These are phyloP conservation scores for Berkeleyomyces basicola DNA, from an alignment of 2,329 filamentous ascomycete species.

Conservation along the genomic window DNA sequence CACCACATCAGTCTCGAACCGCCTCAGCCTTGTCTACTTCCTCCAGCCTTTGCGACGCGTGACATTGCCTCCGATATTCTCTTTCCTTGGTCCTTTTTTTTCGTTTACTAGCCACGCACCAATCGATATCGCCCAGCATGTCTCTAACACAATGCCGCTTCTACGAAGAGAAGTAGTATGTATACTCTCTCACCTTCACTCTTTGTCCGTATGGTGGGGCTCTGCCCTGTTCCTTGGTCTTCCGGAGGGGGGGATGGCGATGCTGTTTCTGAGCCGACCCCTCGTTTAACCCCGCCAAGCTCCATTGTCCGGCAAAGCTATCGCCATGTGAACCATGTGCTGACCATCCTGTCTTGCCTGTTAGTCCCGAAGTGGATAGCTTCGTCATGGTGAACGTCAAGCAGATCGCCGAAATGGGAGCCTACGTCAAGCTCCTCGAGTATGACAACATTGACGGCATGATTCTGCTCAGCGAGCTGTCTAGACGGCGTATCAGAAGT, in stretches of 20 bases:
- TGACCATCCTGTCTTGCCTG: conserved; percentile 9
- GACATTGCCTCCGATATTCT: not conserved
- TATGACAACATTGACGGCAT: conserved; percentile 99
- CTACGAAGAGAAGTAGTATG: conserved; percentile 78
- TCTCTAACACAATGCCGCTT: conserved; percentile 93
- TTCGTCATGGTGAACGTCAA: conserved; percentile 99
- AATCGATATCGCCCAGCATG: conserved; percentile 45
- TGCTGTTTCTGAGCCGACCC: not conserved
- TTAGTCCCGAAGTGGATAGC: conserved; percentile 78
- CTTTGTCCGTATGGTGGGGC: not conserved
- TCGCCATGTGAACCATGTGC: not conserved
- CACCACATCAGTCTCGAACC: not conserved
- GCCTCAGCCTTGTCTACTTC: conserved; percentile 11
- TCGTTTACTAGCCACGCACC: not conserved
- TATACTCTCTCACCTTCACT: conserved; percentile 13
- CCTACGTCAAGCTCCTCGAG: conserved; percentile 97
- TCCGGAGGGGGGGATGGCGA: not conserved
- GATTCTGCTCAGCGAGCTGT: conserved; percentile 96
- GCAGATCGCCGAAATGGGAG: conserved; percentile 99
- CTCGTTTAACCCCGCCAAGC: too few relatives aligned
- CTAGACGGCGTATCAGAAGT: conserved; percentile 90
- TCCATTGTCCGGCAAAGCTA: not conserved
- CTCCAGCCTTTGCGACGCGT: conserved; percentile 3
- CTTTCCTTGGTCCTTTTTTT: not conserved
- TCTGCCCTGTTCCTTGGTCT: conserved; percentile 25